Base-by-base conservation (phyloP, 192 early-diverging fungal genomes). In the Coemansia sp. region DNA sequence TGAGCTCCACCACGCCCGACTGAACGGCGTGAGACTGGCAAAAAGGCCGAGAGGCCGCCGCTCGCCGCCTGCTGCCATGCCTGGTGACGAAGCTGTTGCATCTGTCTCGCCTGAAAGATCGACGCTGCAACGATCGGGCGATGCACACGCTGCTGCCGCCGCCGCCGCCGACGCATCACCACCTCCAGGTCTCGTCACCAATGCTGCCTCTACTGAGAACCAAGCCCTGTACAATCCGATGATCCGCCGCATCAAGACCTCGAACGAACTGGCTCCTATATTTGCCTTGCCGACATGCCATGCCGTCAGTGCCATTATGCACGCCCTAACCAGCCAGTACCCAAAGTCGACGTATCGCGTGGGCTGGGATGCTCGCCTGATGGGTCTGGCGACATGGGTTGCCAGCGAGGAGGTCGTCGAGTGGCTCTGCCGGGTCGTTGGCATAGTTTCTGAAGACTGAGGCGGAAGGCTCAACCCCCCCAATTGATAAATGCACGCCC, bases 311-410 rank as follows among this genome's bases (percentile, higher is more conserved):
- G 84, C 84, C 34, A 66, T 76, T 14, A 45, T 77, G 59, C 84
- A 85, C 32, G 76, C 84, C 2, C 74, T 85, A 31, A 77, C 77
- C 51, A 77, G 77, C 63, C 66, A 65, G 42, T 85, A 80, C 29
- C 84, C 84, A 32, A 85, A 85, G 67, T 66, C 74, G 21, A 83
- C 80, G 10, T 85, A 85, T 63, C 80, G 80, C 39, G 77, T 86
- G 31, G 85, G 85, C 63, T 80, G 80, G 77, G 85, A 83, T 57
- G 71, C 80, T n/a, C 85, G 80, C 12, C 60, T 80, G 75, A 58
- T 77, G 66, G 70, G 77, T 46, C 66, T 83, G 41, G 74, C 68
- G 14, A 77, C 69, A 7, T 79, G 80, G 71, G 25, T 77, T 15
- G 66, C 70, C 25, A 77, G 85, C 67, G 80, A 83, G 53, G 72